Percentiles rank a stretch among this genome's conserved stretches.
Conservation (phyloP, 1,284 basidiomycete species). For the Stereum hirsutum region DNA sequence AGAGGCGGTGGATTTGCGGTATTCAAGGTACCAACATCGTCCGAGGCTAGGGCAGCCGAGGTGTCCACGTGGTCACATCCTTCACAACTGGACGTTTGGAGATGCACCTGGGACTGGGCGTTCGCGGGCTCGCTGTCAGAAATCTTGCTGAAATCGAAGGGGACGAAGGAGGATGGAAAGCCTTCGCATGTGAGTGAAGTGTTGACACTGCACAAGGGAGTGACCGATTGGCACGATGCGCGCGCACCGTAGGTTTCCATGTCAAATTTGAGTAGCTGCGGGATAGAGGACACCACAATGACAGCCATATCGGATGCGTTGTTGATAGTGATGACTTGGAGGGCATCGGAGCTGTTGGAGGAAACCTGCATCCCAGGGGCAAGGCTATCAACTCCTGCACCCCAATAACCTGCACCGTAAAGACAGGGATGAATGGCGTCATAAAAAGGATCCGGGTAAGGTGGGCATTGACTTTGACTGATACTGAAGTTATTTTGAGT, state of each 20-base stretch:
- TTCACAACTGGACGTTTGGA: constrained; percentile 1
- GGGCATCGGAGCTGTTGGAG: background rate
- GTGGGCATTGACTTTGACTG: background rate
- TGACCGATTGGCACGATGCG: constrained; percentile 1
- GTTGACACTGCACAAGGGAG: background rate
- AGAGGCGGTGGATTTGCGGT: background rate
- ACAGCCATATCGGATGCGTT: constrained; percentile 1
- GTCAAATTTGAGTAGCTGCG: background rate
- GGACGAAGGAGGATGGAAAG: background rate
- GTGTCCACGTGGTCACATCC: background rate
- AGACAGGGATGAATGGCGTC: background rate
- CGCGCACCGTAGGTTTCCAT: constrained; percentile 1
- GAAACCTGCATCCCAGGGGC: background rate
- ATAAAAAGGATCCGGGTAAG: background rate
- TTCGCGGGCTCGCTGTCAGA: background rate
- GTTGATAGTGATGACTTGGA: background rate
- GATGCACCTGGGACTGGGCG: background rate
- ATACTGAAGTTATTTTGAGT: background rate
- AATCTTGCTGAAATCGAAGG: background rate
- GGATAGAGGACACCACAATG: background rate
- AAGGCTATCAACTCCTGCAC: background rate
- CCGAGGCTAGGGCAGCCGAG: background rate
- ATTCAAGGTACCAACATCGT: background rate
- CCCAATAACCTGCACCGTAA: background rate
- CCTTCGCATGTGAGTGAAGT: background rate